These are phyloP conservation scores for Albatrellus ellisii DNA, from an alignment of 768 basidiomycete genomes.

Conservation along the genomic window DNA sequence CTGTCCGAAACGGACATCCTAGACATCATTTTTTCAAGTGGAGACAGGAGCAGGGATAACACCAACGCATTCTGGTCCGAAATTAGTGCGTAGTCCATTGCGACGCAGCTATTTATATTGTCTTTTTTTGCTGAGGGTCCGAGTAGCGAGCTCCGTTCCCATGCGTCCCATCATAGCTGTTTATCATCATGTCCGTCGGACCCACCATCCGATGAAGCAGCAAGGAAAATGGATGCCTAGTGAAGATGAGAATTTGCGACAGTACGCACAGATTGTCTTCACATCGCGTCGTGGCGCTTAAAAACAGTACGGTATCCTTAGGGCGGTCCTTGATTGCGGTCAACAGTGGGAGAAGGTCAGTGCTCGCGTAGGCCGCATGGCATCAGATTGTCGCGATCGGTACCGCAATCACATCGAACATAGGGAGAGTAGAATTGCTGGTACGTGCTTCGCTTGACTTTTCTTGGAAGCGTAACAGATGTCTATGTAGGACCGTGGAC, in stretches of 20 bases:
- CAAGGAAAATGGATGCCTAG: conserved; percentile 58
- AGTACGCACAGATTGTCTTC: conserved; percentile 29
- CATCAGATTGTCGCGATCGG: conserved; percentile 73
- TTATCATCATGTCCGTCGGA: conserved; percentile 68
- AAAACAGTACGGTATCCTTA: conserved; percentile 20
- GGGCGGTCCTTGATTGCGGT: conserved; percentile 57
- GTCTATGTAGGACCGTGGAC: conserved; percentile 47
- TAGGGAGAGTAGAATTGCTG: conserved; percentile 46
- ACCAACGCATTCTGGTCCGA: conserved; percentile 76
- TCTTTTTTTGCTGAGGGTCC: background rate
- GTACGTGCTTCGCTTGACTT: too few relatives aligned
- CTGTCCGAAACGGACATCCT: conserved; percentile 41
- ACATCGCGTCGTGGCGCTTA: background rate
- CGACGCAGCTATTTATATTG: too few relatives aligned
- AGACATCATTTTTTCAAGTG: conserved; percentile 57
- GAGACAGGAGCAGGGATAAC: conserved; percentile 40
- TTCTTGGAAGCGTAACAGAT: too few relatives aligned
- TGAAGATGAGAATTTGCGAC: conserved; percentile 51
- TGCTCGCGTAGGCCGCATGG: conserved; percentile 55
- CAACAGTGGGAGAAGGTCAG: conserved; percentile 77
- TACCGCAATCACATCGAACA: conserved; percentile 74
- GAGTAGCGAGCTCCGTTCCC: conserved; percentile 52
- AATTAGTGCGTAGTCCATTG: conserved; percentile 40
- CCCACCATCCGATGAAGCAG: conserved; percentile 52
- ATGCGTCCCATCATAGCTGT: conserved; percentile 73